These are phyloP conservation scores for Hypoxylon rubiginosum DNA, from an alignment of 2,329 filamentous ascomycete species.

Conservation along the genomic window DNA sequence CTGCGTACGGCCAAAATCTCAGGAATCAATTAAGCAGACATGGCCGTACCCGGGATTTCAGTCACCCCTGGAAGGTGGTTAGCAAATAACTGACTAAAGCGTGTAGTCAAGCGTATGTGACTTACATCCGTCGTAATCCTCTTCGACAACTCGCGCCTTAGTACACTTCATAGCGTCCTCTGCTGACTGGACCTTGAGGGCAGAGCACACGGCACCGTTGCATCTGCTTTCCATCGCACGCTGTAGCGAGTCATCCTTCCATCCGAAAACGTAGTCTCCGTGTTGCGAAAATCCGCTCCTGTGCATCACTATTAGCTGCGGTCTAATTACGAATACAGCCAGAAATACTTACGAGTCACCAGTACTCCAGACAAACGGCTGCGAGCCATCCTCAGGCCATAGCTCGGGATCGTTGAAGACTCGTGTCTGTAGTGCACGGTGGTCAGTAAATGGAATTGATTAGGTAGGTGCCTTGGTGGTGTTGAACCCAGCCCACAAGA, in stretches of 20 bases:
- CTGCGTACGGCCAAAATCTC: not conserved
- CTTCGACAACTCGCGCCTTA: not conserved
- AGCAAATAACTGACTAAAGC: constrained; percentile 5
- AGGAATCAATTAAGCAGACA: not conserved
- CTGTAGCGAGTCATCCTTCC: constrained; percentile 57
- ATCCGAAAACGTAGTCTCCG: constrained; percentile 58
- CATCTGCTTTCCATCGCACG: constrained; percentile 57
- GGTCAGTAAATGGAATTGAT: constrained; percentile 7
- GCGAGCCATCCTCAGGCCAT: constrained; percentile 48
- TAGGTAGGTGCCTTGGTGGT: not conserved
- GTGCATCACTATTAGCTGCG: constrained; percentile 4
- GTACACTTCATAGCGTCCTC: constrained; percentile 18
- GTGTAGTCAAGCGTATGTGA: constrained; percentile 4
- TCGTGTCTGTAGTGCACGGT: constrained; percentile 29
- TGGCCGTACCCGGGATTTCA: constrained; percentile 38
- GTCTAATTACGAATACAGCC: not conserved
- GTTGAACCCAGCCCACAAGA: not conserved
- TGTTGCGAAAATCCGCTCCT: constrained; percentile 47
- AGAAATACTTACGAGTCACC: constrained; percentile 38
- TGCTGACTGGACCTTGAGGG: constrained; percentile 38
- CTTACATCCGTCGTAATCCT: constrained; percentile 42
- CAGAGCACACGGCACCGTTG: constrained; percentile 46
- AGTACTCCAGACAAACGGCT: constrained; percentile 50
- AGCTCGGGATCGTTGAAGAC: constrained; percentile 44
- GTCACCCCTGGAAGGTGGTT: constrained; percentile 40